Conservation (phyloP, 176 grass and related monocot species). For the Alopecurus myosuroides region DNA sequence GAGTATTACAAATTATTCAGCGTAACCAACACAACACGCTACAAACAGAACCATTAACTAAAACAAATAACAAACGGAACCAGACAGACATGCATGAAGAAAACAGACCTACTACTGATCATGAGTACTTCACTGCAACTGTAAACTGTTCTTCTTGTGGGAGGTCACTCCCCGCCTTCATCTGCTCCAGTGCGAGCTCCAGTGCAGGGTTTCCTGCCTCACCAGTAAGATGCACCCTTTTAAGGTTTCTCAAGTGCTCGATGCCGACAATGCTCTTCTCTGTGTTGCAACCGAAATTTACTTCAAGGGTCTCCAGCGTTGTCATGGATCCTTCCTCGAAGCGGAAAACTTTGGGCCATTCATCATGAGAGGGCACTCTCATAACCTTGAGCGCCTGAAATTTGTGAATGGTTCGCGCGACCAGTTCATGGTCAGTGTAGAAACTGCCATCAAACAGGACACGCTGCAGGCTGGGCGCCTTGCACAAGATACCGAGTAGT, state of each 20-base stretch:
- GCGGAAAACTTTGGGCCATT: background rate
- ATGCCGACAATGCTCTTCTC: background rate
- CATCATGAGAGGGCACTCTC: too few relatives aligned
- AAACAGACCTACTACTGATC: too few relatives aligned
- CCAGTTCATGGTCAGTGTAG: background rate
- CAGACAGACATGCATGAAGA: too few relatives aligned
- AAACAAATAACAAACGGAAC: too few relatives aligned
- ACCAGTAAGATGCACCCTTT: background rate
- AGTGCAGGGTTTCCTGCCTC: background rate
- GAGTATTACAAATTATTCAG: too few relatives aligned
- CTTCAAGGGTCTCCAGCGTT: background rate
- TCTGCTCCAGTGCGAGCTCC: background rate
- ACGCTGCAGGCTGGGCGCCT: background rate
- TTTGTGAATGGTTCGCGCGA: background rate
- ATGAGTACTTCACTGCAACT: background rate
- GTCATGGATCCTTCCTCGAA: slow-evolving; percentile 5
- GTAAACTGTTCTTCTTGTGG: background rate
- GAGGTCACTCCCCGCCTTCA: background rate
- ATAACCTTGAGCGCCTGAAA: background rate
- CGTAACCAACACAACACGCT: too few relatives aligned
- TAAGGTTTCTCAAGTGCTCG: background rate
- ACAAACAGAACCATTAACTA: too few relatives aligned
- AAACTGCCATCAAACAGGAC: accelerated
- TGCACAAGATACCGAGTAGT: background rate
- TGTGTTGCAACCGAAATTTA: background rate